Conservation (phyloP, 805 yeast genomes). For the Myxozyma geophila region DNA sequence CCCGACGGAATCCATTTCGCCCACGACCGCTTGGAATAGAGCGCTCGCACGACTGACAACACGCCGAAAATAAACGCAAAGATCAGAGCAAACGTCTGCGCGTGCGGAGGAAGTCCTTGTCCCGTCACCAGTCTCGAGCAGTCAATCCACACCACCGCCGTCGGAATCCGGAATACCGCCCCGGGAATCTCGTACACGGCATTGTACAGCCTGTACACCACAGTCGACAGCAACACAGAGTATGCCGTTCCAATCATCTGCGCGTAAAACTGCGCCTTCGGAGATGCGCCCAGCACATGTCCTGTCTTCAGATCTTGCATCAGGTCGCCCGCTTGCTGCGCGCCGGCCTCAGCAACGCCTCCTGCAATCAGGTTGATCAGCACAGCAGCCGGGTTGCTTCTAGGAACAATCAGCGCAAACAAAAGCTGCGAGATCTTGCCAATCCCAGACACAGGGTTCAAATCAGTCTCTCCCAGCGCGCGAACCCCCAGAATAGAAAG, state of each 20-base stretch:
- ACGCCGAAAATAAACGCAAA: conserved; percentile 71
- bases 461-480: conserved; percentile 94
- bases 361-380: conserved; percentile 90
- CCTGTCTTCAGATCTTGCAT: conserved; percentile 98
- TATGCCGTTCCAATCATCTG: conserved; percentile 86
- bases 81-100: conserved; percentile 63
- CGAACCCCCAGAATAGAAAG: conserved; percentile 87
- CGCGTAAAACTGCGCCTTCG: conserved; percentile 87
- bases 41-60: conserved; percentile 56
- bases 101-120: conserved; percentile 82
- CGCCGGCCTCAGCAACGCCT: conserved; percentile 97
- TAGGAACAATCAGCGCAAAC: conserved; percentile 81
- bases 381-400: conserved; percentile 75
- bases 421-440: conserved; percentile 91
- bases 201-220: conserved; percentile 83
- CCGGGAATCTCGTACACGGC: conserved; percentile 85
- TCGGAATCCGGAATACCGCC: conserved; percentile 80
- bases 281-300: conserved; percentile 87
- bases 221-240: conserved; percentile 77
- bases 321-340: conserved; percentile 97
- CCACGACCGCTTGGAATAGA: conserved; percentile 36
- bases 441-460: conserved; percentile 95
- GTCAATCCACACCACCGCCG: conserved; percentile 96
- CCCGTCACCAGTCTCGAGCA: conserved; percentile 94
- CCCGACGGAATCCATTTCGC: conserved; percentile 79